Base-by-base conservation (phyloP, 495 filamentous ascomycete species). In the Lophiotrema nucula region DNA sequence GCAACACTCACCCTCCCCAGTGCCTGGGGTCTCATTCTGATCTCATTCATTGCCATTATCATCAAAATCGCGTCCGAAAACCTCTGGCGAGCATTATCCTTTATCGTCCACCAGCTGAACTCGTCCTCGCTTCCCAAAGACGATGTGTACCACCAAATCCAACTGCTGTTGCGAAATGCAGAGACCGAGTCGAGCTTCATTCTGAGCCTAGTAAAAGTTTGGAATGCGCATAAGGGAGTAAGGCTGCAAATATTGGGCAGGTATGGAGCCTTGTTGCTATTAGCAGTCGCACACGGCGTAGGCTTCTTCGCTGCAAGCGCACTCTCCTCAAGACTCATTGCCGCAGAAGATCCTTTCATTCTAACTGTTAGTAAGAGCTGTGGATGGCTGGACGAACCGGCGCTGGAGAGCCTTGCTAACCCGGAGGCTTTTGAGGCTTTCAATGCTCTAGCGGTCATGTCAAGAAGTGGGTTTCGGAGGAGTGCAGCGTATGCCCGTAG, bases 31-130 rank as follows among this genome's bases (percentile, higher is more conserved):
- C 37, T 62, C 1, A 52, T 62, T 18, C 24, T 62, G 12, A 24
- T 16, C 24, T 52, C 33, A 0, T 56, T 57, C 16, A 11, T 62
- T 8, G 46, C 59, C 21, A 19, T 62, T 11, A 56, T 56, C 23
- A 27, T 62, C 26, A 56, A 57, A 25, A 3, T 62, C 6, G 53
- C 23, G 2, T 55, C 48, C 15, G 47, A 33, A 1, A 23, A 52
- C 38, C 59, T 62, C 1, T 62, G 59, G 59, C 37, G 25, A 13
- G 39, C 51, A 0, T 8, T 62, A 2, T 62, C 49, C 47, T 62
- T 56, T 24, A n/a, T n/a, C 24, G 35, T 56, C 23, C 53, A 56
- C 46, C 52, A 57, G 24, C 1, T 26, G 15, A 56, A 28, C 5
- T 44, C 59, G 0, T 47, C 59, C 8, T 22, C 33, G 3, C 16